These are phyloP conservation scores for Alternaria sp. DNA, from an alignment of 2,329 filamentous ascomycete species.

Conservation along the genomic window DNA sequence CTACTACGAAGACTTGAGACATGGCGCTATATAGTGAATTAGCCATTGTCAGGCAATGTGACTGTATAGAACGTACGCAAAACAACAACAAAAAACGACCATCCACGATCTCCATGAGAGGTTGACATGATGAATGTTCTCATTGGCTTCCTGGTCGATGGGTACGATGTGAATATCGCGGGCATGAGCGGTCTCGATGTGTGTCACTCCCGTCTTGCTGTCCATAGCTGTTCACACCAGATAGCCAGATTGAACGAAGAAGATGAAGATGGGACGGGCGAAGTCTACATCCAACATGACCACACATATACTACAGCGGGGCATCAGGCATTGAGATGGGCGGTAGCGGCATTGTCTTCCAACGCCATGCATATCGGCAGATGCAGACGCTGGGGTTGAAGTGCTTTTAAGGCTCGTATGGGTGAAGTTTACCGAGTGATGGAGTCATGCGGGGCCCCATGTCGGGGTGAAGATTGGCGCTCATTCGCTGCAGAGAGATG, in stretches of 20 bases:
- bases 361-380: conserved; percentile 26
- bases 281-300: not conserved
- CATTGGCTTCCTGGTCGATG: conserved; percentile 41
- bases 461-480: conserved; percentile 15
- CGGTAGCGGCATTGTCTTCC: conserved; percentile 2
- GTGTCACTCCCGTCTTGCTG: conserved; percentile 26
- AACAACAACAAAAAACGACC: conserved; percentile 61
- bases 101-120: conserved; percentile 66
- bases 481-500: conserved; percentile 6
- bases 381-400: conserved; percentile 13
- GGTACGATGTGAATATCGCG: conserved; percentile 32
- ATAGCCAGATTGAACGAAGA: not conserved
- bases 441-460: conserved; percentile 26
- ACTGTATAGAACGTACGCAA: conserved; percentile 42
- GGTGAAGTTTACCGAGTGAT: conserved; percentile 19
- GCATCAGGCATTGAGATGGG: conserved; percentile 6
- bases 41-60: conserved; percentile 23
- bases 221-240: conserved; percentile 24
- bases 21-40: conserved; percentile 50
- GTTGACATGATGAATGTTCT: conserved; percentile 54
- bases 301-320: conserved; percentile 4
- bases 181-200: conserved; percentile 26
- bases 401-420: conserved; percentile 4
- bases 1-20: conserved; percentile 65
- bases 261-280: not conserved